Conservation (phyloP, 2,329 filamentous ascomycete species). For the Madurella mycetomatis region DNA sequence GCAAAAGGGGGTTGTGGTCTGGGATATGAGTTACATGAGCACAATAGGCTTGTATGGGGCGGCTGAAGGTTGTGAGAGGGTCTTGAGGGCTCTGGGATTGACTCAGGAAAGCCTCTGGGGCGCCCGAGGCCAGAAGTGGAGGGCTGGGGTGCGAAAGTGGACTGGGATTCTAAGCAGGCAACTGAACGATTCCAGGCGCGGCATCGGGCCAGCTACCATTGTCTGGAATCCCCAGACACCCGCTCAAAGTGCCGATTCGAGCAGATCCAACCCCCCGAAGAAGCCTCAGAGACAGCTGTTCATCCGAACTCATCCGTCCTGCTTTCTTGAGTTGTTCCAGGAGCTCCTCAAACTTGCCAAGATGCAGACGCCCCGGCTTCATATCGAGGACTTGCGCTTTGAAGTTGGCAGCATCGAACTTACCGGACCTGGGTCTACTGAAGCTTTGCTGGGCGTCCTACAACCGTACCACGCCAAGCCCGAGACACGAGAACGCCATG, state of each 20-base stretch:
- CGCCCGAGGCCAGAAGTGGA: conserved; percentile 66
- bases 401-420: conserved; percentile 59
- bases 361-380: conserved; percentile 56
- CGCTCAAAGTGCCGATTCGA: conserved; percentile 13
- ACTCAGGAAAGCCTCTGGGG: conserved; percentile 58
- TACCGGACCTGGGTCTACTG: conserved; percentile 68
- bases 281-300: conserved; percentile 47
- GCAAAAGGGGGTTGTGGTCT: conserved; percentile 72
- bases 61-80: conserved; percentile 56
- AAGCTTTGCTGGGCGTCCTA: conserved; percentile 68
- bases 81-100: conserved; percentile 64
- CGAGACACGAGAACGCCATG: conserved; percentile 38
- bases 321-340: conserved; percentile 66
- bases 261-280: conserved; percentile 13
- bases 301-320: conserved; percentile 76
- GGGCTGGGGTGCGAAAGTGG: conserved; percentile 47
- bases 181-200: conserved; percentile 45
- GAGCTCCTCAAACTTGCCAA: conserved; percentile 55
- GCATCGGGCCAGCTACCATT: conserved; percentile 68
- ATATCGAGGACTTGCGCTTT: conserved; percentile 64
- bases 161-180: conserved; percentile 50
- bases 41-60: conserved; percentile 74
- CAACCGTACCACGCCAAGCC: conserved; percentile 42
- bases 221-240: conserved; percentile 62
- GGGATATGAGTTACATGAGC: conserved; percentile 93